Conservation (phyloP, 2,329 filamentous ascomycete species). For the Cladophialophora bantiana region DNA sequence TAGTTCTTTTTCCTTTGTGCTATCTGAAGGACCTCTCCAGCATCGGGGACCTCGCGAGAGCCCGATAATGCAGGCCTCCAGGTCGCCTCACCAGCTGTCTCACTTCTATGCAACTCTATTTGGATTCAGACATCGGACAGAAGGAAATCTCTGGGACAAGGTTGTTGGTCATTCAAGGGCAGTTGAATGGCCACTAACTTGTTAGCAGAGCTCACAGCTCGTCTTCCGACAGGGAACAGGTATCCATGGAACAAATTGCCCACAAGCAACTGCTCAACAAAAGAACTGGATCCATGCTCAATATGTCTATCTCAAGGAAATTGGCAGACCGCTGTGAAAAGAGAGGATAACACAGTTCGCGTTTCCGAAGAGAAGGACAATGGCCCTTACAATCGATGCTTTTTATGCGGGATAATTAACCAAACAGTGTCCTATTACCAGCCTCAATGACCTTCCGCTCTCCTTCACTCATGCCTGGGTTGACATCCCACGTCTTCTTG, state of each 20-base stretch:
- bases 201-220: background rate
- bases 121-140: background rate
- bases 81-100: conserved; percentile 5
- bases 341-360: background rate
- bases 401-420: conserved; percentile 16
- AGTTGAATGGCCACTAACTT: background rate
- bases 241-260: background rate
- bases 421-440: conserved; percentile 64
- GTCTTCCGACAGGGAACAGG: background rate
- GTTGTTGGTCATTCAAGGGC: background rate
- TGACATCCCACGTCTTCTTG: conserved; percentile 57
- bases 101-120: background rate
- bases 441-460: conserved; percentile 59
- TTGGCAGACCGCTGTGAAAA: background rate
- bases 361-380: background rate
- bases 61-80: background rate
- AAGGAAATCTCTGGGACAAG: conserved; percentile 1
- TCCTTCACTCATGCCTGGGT: conserved; percentile 55
- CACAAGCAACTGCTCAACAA: background rate
- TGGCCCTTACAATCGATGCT: background rate
- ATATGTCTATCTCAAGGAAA: background rate
- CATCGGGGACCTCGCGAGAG: conserved; percentile 1
- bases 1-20: background rate
- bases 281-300: background rate
- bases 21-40: background rate